Percentiles rank a stretch among this genome's conserved stretches.
phyloP scores from a whole-genome alignment of 2,329 filamentous ascomycete genomes.

The Tolypocladium tropicale region DNA sequence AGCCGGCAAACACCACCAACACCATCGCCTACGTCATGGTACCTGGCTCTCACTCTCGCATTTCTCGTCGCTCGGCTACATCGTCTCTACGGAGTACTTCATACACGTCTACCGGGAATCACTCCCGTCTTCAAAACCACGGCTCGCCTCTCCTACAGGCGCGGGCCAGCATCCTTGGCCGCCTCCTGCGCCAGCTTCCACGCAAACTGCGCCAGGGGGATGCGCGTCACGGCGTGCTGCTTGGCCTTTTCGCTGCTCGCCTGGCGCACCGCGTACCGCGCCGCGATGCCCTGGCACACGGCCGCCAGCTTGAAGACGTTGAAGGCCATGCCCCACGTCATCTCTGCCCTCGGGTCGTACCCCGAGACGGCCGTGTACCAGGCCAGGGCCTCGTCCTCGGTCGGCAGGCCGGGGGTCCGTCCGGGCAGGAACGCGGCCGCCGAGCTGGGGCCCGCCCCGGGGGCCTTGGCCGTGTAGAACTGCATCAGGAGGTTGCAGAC shows the following conservation, averaged over 20 bases:
- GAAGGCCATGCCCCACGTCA: constrained; percentile 53
- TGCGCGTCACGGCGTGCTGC: constrained; percentile 59
- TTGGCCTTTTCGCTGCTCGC: constrained; percentile 78
- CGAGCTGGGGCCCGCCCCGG: constrained; percentile 14
- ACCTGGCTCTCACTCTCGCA: too few species aligned
- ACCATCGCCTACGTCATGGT: too few species aligned
- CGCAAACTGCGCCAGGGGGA: constrained; percentile 64
- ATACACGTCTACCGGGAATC: neutral
- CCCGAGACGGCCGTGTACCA: constrained; percentile 44
- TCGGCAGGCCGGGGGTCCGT: constrained; percentile 52
- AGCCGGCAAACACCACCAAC: too few species aligned
- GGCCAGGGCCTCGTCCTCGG: constrained; percentile 27
- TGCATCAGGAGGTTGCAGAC: constrained; percentile 61
- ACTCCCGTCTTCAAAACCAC: neutral
- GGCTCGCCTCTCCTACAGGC: constrained; percentile 11
- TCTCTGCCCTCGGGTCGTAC: constrained; percentile 56
- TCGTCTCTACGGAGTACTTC: too few species aligned
- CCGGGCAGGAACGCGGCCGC: constrained; percentile 49
- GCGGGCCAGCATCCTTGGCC: constrained; percentile 13
- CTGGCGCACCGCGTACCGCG: constrained; percentile 72
- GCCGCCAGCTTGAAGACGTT: constrained; percentile 50
- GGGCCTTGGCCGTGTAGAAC: constrained; percentile 24
- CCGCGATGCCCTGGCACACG: constrained; percentile 82
- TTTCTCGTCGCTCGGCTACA: too few species aligned
- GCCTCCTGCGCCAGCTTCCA: constrained; percentile 58